Evolutionary conservation across 257 asterid species (phyloP), one percentile per base, ranked within the genome.

Genomic region (Solanum acaule): DNA sequence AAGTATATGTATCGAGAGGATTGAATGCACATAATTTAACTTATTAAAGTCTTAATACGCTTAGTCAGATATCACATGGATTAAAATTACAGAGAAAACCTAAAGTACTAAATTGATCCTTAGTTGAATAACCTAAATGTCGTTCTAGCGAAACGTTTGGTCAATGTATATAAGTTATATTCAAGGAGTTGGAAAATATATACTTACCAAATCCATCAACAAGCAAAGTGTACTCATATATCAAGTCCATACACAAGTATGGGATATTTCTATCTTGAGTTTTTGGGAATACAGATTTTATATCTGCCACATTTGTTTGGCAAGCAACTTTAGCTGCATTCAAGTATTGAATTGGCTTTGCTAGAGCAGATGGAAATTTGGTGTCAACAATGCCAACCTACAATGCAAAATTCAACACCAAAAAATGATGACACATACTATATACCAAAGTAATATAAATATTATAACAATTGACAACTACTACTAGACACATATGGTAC

Each of bases 211-310:
- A 91, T 23, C 93, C 98, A 86, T 93, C 90, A 0, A 91, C 94
- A 13, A 94, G 93, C 82, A 94, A 27, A 13, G 93, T 90, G 91
- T 89, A 92, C 81, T 90, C 87, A 38, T 92, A 94, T 4, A 93
- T 87, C 18, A 94, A 94, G 89, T 93, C 94, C 91, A 92, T 90
- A 85, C 98, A 93, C 13, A 93, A 49, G 85, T 65, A 94, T 12
- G 94, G 95, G 40, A 88, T 22, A 85, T 93, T 89, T 11, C 46
- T 70, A 12, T 89, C 40, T 1, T 83, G 90, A 3, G 92, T 23
- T 1, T 15, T 42, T 16, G 94, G 93, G 7, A 90, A 94, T 11
- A 12, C 8, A 0, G 90, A n/a, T 27, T 79, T 87, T 13, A 91
- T 42, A 23, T 89, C 86, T 23, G 87, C 84, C 1, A 86, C 85